Percentiles rank a stretch among this genome's conserved stretches.
These are phyloP conservation scores for Metschnikowia similis DNA, from an alignment of 805 yeast species.

Conservation along the genomic window DNA sequence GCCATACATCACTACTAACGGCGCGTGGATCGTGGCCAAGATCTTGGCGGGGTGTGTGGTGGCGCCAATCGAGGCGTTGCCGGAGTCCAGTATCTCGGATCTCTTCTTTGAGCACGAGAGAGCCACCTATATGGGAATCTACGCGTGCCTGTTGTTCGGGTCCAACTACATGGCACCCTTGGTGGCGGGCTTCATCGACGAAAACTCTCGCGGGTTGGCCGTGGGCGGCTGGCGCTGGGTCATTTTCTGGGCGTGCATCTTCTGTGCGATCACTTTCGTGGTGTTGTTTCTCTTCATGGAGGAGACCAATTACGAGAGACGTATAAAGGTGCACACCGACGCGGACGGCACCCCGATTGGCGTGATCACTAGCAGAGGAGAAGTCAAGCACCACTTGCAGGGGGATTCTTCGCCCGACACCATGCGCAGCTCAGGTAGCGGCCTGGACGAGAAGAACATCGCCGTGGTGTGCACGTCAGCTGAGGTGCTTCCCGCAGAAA, in stretches of 20 bases:
- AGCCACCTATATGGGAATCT: constrained; percentile 16
- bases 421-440: background rate
- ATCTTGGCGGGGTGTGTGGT: constrained; percentile 24
- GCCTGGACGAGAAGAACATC: constrained; percentile 1
- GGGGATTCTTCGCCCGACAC: no score
- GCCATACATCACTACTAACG: constrained; percentile 32
- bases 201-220: constrained; percentile 5
- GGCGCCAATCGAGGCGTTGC: constrained; percentile 45
- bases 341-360: constrained; percentile 7
- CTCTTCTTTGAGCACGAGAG: constrained; percentile 48
- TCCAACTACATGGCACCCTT: constrained; percentile 15
- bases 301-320: constrained; percentile 15
- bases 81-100: constrained; percentile 47
- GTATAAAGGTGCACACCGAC: constrained; percentile 7
- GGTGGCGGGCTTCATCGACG: constrained; percentile 18
- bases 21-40: constrained; percentile 16
- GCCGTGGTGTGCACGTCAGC: background rate
- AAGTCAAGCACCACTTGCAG: background rate
- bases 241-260: constrained; percentile 13
- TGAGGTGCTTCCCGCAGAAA: background rate
- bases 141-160: constrained; percentile 23
- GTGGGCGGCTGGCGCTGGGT: constrained; percentile 17
- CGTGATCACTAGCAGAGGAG: constrained; percentile 10
- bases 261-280: constrained; percentile 8
- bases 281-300: constrained; percentile 16